phyloP scores from a whole-genome alignment of 345 rosid species.

The Reutealis trisperma region DNA sequence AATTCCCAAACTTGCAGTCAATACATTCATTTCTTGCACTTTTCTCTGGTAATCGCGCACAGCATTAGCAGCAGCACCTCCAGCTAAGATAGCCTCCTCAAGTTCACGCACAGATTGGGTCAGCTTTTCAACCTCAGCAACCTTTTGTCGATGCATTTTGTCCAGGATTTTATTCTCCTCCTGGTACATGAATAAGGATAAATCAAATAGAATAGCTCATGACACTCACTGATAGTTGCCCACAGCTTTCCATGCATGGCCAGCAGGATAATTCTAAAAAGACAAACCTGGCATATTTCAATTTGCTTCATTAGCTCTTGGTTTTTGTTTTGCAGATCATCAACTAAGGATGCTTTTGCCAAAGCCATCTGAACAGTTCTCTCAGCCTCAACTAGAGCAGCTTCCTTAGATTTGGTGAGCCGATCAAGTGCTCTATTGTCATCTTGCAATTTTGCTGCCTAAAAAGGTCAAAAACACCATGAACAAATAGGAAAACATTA shows the following conservation, averaged over 20 bases:
- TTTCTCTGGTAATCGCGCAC: conserved; percentile 51
- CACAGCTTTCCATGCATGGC: background rate
- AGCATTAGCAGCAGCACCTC: conserved; percentile 58
- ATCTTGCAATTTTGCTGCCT: conserved; percentile 51
- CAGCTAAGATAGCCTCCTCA: conserved; percentile 57
- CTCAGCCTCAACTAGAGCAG: conserved; percentile 55
- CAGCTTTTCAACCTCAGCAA: conserved; percentile 58
- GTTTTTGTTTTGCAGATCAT: conserved; percentile 55
- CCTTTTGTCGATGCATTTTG: conserved; percentile 54
- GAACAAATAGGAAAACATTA: background rate
- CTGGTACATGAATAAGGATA: conserved; percentile 18
- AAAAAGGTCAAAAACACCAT: conserved; percentile 8
- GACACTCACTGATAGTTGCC: background rate
- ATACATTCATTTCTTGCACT: conserved; percentile 54
- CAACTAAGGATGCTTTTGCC: conserved; percentile 53
- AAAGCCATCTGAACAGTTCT: conserved; percentile 50
- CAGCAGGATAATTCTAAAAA: background rate
- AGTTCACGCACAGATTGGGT: conserved; percentile 54
- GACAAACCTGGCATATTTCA: conserved; percentile 52
- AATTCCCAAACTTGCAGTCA: conserved; percentile 7
- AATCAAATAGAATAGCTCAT: background rate
- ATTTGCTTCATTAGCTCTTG: conserved; percentile 58
- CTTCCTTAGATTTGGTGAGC: conserved; percentile 56
- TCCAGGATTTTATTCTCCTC: conserved; percentile 56
- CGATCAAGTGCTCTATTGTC: conserved; percentile 52